phyloP scores from a whole-genome alignment of 331 rosid genomes.

The Spiraea crenata region DNA sequence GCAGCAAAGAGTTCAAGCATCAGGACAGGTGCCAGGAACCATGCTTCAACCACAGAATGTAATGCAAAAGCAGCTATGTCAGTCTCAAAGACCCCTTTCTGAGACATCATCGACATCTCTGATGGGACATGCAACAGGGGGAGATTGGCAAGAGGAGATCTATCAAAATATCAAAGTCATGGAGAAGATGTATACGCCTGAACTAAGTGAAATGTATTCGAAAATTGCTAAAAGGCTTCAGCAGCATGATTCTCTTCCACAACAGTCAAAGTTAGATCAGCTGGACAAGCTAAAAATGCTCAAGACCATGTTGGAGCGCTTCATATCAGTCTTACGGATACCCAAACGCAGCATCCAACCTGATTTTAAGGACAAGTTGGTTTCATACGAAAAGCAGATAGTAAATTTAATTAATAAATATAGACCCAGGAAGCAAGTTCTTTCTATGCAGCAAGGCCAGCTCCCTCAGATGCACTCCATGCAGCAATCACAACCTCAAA shows the following conservation, averaged over 20 bases:
- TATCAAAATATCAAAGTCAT: constrained; percentile 68
- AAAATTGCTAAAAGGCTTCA: constrained; percentile 51
- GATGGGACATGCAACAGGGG: constrained; percentile 65
- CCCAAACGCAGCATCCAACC: constrained; percentile 15
- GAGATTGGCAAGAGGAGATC: constrained; percentile 83
- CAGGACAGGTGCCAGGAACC: constrained; percentile 55
- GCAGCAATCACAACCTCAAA: constrained; percentile 37
- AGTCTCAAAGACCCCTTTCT: constrained; percentile 68
- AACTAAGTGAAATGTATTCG: constrained; percentile 56
- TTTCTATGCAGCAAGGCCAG: constrained; percentile 50
- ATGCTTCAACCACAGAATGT: constrained; percentile 68
- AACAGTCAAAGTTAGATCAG: constrained; percentile 59
- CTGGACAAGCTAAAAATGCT: constrained; percentile 47
- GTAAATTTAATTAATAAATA: constrained; percentile 32
- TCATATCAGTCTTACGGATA: no score
- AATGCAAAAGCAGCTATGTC: constrained; percentile 78
- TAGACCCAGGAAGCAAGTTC: constrained; percentile 44
- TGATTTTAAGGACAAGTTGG: constrained; percentile 51
- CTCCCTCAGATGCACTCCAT: constrained; percentile 59
- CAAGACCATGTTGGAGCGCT: constrained; percentile 7
- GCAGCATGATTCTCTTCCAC: constrained; percentile 64
- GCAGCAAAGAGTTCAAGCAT: constrained; percentile 78
- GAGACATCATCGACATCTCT: constrained; percentile 79
- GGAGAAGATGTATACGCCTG: constrained; percentile 60
- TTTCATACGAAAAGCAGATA: constrained; percentile 64